Evolutionary conservation across 2,329 filamentous ascomycete genomes (phyloP), one percentile per base, ranked within the genome.

Genomic region (Periconia macrospinosa): DNA sequence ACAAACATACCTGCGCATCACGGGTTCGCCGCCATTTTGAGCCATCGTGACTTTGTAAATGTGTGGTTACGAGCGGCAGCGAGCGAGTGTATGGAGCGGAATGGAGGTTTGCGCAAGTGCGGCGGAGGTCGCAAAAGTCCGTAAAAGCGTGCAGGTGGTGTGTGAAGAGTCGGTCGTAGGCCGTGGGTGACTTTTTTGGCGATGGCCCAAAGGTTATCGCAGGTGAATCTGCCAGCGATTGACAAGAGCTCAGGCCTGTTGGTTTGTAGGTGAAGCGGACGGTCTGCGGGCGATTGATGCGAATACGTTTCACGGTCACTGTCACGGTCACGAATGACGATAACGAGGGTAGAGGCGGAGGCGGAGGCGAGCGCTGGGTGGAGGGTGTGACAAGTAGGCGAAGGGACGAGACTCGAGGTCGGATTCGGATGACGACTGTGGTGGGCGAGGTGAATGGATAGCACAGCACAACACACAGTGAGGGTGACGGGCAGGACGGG

Each of bases 1-100:
- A 55, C 57, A 52, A 30, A 72, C 81, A 63, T 84, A 88, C 86
- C 86, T 87, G 79, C 84, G 81, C 77, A 86, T 86, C 56, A 86
- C 83, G 70, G 85, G 84, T 63, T 81, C 74, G 60, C 69, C 68
- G 60, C 70, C 68, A 57, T 71, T 71, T 50, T 74, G 69, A 59
- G 73, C 72, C 73, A 75, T 75, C 52, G 33, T 65, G 58, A 40
- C 11, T 41, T 49, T 48, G 37, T 40, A 27, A 27, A 27, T 27
- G 23, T 27, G 8, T 53, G 18, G 14, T 18, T 44, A 37, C 40
- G 27, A 23, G 17, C 30, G 44, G n/a, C 3, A 14, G 20, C 47
- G 18, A 37, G 45, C 35, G 40, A 30, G 35, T 41, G 42, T 14
- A 30, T n/a, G 46, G 23, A 47, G 45, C n/a, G 30, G 9, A 43